A percentile compares a stretch with the other conserved stretches of the same genome.
These are phyloP conservation scores for Agaricus blazei DNA, from an alignment of 768 basidiomycete species.

Conservation along the genomic window DNA sequence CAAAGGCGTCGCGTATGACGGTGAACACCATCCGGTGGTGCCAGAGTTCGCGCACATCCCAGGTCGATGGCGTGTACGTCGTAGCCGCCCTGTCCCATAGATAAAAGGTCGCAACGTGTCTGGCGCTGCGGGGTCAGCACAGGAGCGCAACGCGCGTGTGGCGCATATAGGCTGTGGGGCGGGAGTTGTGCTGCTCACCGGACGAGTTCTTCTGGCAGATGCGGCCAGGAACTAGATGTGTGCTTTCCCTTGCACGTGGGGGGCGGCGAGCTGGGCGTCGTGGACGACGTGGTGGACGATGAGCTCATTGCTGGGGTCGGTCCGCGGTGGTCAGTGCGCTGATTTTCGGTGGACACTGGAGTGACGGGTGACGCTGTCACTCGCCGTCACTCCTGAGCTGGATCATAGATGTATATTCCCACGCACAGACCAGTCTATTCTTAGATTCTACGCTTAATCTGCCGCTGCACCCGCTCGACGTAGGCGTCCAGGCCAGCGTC, in stretches of 20 bases:
- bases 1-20: slow-evolving; percentile 54
- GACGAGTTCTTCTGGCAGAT: slow-evolving; percentile 57
- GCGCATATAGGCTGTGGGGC: slow-evolving; percentile 17
- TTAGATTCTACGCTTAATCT: background rate
- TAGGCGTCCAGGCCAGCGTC: slow-evolving; percentile 27
- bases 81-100: slow-evolving; percentile 41
- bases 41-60: slow-evolving; percentile 53
- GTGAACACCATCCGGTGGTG: slow-evolving; percentile 57
- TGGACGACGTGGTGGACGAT: slow-evolving; percentile 20
- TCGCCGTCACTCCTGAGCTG: slow-evolving; percentile 23
- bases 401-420: slow-evolving; percentile 23
- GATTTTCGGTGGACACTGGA: slow-evolving; percentile 25
- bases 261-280: slow-evolving; percentile 2
- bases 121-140: slow-evolving; percentile 22
- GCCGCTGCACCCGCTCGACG: slow-evolving; percentile 17
- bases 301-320: slow-evolving; percentile 19
- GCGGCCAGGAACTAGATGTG: slow-evolving; percentile 54
- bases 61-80: slow-evolving; percentile 41
- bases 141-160: slow-evolving; percentile 31
- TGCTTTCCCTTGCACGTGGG: slow-evolving; percentile 53
- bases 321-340: slow-evolving; percentile 38
- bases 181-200: slow-evolving; percentile 31
- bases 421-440: slow-evolving; percentile 34
- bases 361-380: slow-evolving; percentile 27
- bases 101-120: slow-evolving; percentile 55